Percentiles rank a stretch among this genome's conserved stretches.
Evolutionary conservation across 1,284 basidiomycete genomes (phyloP).

Genomic region (Ceratobasidium sp.): DNA sequence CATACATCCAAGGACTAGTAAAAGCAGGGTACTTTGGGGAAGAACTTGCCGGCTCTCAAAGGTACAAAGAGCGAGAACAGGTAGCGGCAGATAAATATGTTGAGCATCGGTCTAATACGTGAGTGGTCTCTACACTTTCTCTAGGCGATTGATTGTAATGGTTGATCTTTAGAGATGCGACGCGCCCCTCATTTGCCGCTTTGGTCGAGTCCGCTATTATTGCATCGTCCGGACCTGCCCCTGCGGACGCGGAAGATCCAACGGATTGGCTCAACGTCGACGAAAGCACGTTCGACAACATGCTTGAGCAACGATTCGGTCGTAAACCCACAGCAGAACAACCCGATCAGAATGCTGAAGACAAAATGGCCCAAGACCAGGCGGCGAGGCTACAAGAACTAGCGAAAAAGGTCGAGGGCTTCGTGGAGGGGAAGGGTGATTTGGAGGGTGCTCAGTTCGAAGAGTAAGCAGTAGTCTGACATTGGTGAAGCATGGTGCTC

Average conservation of each 20-base stretch:
- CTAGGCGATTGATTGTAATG: neutral
- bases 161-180: conserved; percentile 60
- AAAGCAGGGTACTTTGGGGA: conserved; percentile 77
- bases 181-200: conserved; percentile 76
- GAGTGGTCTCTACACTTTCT: conserved; percentile 51
- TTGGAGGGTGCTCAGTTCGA: conserved; percentile 86
- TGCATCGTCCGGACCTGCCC: conserved; percentile 43
- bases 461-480: conserved; percentile 69
- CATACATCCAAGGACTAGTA: conserved; percentile 73
- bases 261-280: conserved; percentile 80
- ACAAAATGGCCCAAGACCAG: conserved; percentile 67
- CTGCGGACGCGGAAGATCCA: conserved; percentile 63
- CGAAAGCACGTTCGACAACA: conserved; percentile 69
- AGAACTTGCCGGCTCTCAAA: conserved; percentile 77
- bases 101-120: conserved; percentile 73
- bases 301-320: conserved; percentile 54
- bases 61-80: conserved; percentile 77
- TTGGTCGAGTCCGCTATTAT: conserved; percentile 72
- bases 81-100: conserved; percentile 75
- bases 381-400: conserved; percentile 76
- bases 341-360: conserved; percentile 57
- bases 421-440: conserved; percentile 88
- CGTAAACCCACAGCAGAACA: conserved; percentile 48
- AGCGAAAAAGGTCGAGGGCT: conserved; percentile 84
- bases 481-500: neutral